These are phyloP conservation scores for Teunomyces aglyptinius DNA, from an alignment of 805 yeast species.

Conservation along the genomic window DNA sequence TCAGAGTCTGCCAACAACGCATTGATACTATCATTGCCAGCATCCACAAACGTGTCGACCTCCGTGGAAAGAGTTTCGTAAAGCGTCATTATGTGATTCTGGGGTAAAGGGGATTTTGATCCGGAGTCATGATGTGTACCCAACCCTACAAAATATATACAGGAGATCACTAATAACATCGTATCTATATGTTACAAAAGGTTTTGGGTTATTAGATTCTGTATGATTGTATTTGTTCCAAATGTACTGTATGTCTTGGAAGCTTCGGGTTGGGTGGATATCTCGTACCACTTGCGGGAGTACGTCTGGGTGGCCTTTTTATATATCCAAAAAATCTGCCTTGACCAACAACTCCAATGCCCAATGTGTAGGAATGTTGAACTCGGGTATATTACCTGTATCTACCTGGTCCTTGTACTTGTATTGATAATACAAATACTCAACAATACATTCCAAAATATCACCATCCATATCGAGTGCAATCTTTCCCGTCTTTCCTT, in stretches of 20 bases:
- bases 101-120: conserved; percentile 5
- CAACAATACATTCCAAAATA: conserved; percentile 75
- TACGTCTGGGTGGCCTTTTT: no score
- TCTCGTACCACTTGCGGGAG: no score
- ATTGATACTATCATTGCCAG: conserved; percentile 22
- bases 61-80: conserved; percentile 27
- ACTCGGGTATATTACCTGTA: conserved; percentile 69
- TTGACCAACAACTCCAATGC: conserved; percentile 89
- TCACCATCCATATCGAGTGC: conserved; percentile 65
- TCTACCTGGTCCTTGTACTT: conserved; percentile 59
- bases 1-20: conserved; percentile 21
- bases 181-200: no score
- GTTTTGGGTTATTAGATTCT: no score
- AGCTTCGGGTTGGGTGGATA: no score
- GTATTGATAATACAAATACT: conserved; percentile 73
- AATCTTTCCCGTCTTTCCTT: conserved; percentile 60
- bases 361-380: conserved; percentile 89
- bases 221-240: no score
- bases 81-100: conserved; percentile 15
- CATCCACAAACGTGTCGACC: conserved; percentile 18
- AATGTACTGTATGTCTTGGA: no score
- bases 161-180: background rate
- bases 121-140: background rate
- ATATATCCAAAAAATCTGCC: conserved; percentile 82
- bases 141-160: background rate